Evolutionary conservation across 208 protist species (phyloP).

Genomic region (Leishmania turanica): DNA sequence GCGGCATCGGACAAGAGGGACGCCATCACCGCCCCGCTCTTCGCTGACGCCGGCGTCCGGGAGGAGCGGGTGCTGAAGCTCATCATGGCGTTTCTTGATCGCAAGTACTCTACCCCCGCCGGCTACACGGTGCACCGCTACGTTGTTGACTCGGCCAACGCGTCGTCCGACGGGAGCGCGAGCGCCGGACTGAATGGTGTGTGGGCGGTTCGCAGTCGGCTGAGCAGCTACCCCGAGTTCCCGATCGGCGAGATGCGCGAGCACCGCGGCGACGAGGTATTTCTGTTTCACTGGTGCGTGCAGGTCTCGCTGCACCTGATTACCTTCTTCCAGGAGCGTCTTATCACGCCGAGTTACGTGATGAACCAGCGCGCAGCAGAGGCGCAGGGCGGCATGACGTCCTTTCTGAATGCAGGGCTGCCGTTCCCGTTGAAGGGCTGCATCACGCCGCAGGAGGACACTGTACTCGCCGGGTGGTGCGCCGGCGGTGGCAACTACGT

Average conservation of each 20-base stretch:
- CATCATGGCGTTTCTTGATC: constrained; percentile 47
- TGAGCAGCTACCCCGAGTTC: constrained; percentile 57
- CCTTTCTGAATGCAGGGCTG: constrained; percentile 12
- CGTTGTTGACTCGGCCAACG: constrained; percentile 22
- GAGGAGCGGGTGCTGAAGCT: constrained; percentile 42
- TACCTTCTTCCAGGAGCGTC: constrained; percentile 76
- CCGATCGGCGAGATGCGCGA: constrained; percentile 43
- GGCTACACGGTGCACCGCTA: constrained; percentile 34
- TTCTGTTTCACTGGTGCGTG: constrained; percentile 82
- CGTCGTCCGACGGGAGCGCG: not conserved
- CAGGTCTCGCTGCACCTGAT: constrained; percentile 82
- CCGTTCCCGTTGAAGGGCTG: constrained; percentile 46
- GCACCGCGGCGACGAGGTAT: constrained; percentile 72
- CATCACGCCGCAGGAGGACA: constrained; percentile 75
- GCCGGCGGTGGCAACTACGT: constrained; percentile 85
- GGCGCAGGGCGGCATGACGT: constrained; percentile 14
- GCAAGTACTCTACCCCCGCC: constrained; percentile 32
- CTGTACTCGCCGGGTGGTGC: constrained; percentile 47
- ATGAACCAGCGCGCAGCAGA: constrained; percentile 59
- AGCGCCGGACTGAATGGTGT: constrained; percentile 18
- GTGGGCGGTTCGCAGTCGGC: constrained; percentile 38
- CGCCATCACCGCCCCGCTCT: not conserved
- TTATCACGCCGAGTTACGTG: constrained; percentile 69
- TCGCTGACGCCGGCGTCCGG: constrained; percentile 23
- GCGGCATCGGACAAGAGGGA: not conserved